These are phyloP conservation scores for Gigaspora rosea DNA, from an alignment of 192 early-diverging fungal species.

Conservation along the genomic window DNA sequence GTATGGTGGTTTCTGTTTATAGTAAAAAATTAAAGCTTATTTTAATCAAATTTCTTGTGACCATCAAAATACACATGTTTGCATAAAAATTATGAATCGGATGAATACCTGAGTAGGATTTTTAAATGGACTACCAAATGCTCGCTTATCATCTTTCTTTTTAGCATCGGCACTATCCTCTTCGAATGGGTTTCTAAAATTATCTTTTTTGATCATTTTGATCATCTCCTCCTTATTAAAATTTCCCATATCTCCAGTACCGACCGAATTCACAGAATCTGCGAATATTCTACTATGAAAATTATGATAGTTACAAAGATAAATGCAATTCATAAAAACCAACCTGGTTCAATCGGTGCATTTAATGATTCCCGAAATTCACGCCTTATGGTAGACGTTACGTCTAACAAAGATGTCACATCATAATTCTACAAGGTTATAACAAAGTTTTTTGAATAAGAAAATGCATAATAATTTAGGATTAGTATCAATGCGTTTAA, in stretches of 20 bases:
- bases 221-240: not conserved
- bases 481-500: not conserved
- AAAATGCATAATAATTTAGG: too few relatives aligned
- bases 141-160: not conserved
- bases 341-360: too few relatives aligned
- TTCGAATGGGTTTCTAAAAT: not conserved
- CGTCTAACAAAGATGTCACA: too few relatives aligned
- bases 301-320: not conserved
- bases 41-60: not conserved
- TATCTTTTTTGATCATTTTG: not conserved
- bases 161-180: not conserved
- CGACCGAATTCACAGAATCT: not conserved
- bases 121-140: conserved; percentile 7
- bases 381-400: too few relatives aligned
- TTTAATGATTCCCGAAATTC: too few relatives aligned
- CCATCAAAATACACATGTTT: not conserved
- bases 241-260: not conserved
- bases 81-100: not conserved
- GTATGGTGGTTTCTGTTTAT: not conserved
- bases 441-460: too few relatives aligned
- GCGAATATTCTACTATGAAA: not conserved
- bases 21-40: not conserved
- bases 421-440: too few relatives aligned
- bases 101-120: not conserved
- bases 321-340: too few relatives aligned